Evolutionary conservation across 495 filamentous ascomycete species (phyloP), one percentile per base, ranked within the genome.

Genomic region (Cercophora sp.): DNA sequence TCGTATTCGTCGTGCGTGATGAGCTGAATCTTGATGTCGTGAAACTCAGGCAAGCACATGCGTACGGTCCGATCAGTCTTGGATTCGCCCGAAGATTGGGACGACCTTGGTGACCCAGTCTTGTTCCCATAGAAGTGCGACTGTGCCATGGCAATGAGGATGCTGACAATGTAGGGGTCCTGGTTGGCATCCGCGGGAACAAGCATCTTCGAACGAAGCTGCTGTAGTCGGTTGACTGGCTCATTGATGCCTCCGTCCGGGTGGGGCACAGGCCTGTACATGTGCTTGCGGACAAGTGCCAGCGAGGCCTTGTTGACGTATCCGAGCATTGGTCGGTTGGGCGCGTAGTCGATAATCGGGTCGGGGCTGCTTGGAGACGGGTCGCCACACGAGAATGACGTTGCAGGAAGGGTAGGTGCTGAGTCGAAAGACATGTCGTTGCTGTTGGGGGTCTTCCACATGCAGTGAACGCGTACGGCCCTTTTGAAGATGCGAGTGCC

Each of bases 81-180:
- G n/a, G 34, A 16, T 20, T 51, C 57, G n/a, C 41, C 46, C 23
- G 54, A 51, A 3, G 65, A 57, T 13, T 18, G 9, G 26, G 55
- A 39, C 1, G 59, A 59, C 3, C 58, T 58, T 1, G 48, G n/a
- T 22, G 51, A 44, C 34, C 27, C 55, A 0, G 54, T 22, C 5
- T 45, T 20, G 1, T 57, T 49, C 5, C 25, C 51, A 54, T 78
- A 76, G 29, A 68, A 70, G 22, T 68, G 67, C 2, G 70, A 58
- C 48, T 78, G 75, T 8, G 73, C 73, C 70, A 78, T 73, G 24
- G 71, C 64, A 8, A 78, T 8, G 44, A 77, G 66, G 13, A 64
- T 63, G 18, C 60, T 71, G 25, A 75, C 57, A 16, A 75, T 60
- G 46, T 74, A 70, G 0, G 71, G 54, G 56, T 78, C 75, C 15